Evolutionary conservation across 2,329 filamentous ascomycete genomes (phyloP).

Genomic region (Monilinia vaccinii-corymbosi): DNA sequence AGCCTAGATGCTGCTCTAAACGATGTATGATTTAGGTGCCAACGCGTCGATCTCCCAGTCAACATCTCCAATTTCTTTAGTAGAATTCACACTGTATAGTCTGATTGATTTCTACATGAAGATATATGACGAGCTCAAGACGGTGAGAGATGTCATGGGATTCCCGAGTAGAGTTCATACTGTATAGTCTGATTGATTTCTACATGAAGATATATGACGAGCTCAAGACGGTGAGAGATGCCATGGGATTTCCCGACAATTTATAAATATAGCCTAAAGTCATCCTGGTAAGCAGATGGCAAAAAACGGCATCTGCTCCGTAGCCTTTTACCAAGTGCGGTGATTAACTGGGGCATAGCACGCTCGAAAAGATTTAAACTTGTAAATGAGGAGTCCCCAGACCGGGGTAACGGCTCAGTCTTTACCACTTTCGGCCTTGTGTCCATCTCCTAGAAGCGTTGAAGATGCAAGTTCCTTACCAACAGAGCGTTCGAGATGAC

Average conservation of each 20-base stretch:
- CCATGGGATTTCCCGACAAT: neutral
- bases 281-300: neutral
- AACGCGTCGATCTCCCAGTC: neutral
- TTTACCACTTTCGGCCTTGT: neutral
- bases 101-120: neutral
- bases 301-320: neutral
- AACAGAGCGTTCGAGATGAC: neutral
- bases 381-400: neutral
- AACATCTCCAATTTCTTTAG: neutral
- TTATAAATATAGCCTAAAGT: neutral
- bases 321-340: neutral
- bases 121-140: slow-evolving; percentile 3
- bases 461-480: neutral
- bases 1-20: neutral
- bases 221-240: slow-evolving; percentile 1
- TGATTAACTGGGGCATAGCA: slow-evolving; percentile 4
- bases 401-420: neutral
- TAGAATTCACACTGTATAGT: neutral
- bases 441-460: neutral
- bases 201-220: slow-evolving; percentile 3
- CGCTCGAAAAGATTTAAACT: neutral
- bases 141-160: neutral
- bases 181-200: neutral
- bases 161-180: neutral
- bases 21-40: neutral